A percentile compares a stretch with the other conserved stretches of the same genome.
Conservation (phyloP, 139 green algal genomes). For the Penium margaritaceum region DNA sequence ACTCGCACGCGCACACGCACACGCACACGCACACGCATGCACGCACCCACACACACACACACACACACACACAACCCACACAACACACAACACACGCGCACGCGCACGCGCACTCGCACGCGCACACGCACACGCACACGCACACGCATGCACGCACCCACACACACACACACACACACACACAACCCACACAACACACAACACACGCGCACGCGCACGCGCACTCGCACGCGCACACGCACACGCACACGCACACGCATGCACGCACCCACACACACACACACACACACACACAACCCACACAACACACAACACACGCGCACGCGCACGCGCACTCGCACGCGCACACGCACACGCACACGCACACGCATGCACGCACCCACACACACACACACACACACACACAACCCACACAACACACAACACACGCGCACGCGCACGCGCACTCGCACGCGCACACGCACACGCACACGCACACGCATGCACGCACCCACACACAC, state of each 20-base stretch:
- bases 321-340: too few species aligned
- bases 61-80: not conserved
- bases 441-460: too few species aligned
- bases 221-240: not conserved
- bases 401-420: not conserved
- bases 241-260: not conserved
- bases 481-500: too few species aligned
- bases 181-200: not conserved
- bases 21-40: not conserved
- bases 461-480: too few species aligned
- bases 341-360: too few species aligned
- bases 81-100: conserved; percentile 2
- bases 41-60: too few species aligned
- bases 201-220: not conserved
- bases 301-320: too few species aligned
- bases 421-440: too few species aligned
- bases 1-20: not conserved
- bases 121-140: not conserved
- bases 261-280: not conserved
- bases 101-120: not conserved
- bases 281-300: not conserved
- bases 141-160: not conserved
- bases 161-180: conserved; percentile 4
- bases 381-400: not conserved
- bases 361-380: not conserved